Evolutionary conservation across 768 basidiomycete genomes (phyloP), one percentile per base, ranked within the genome.

Genomic region (Termitomyces titanicus): DNA sequence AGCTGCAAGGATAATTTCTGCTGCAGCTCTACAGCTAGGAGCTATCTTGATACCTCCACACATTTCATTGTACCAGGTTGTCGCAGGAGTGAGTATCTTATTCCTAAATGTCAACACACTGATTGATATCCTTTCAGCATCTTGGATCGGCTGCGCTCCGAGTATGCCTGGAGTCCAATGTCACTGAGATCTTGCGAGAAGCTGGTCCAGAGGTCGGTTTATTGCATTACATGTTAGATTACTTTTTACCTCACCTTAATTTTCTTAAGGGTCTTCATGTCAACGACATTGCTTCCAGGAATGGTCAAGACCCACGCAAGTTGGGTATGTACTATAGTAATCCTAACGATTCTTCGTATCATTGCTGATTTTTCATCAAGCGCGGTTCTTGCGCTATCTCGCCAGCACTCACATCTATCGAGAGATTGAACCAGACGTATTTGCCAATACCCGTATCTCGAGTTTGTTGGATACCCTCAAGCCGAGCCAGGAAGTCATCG

Each of bases 171-270:
- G 70, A 72, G 51, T 65, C 66, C 1, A 64, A 71, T 48, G 72
- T 76, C 11, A 69, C 68, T 2, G 75, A 77, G 54, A 74, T 77
- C 5, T 57, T 79, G 17, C 68, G 72, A 1, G 74, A 74, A 53
- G 74, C 70, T 12, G 77, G 77, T 15, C 64, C 68, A 3, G 46
- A 70, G 40, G 73, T 70, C 42, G 6, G 53, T 43, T 33, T 17
- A n/a, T 47, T 12, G 22, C 5, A 42, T 15, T 3, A 29, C 17
- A 5, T 31, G 27, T 46, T 11, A 29, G 3, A 29, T 29, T 29
- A 29, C 29, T 9, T 9, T 29, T n/a, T n/a, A n/a, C n/a, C 5
- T 29, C 38, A 13, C 4, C 38, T 24, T 22, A 3, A 6, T 35
- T 11, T 11, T 15, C 20, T 18, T n/a, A 47, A 68, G 64, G 68